phyloP scores from a whole-genome alignment of 768 basidiomycete genomes.

The Amanita brunnescens region DNA sequence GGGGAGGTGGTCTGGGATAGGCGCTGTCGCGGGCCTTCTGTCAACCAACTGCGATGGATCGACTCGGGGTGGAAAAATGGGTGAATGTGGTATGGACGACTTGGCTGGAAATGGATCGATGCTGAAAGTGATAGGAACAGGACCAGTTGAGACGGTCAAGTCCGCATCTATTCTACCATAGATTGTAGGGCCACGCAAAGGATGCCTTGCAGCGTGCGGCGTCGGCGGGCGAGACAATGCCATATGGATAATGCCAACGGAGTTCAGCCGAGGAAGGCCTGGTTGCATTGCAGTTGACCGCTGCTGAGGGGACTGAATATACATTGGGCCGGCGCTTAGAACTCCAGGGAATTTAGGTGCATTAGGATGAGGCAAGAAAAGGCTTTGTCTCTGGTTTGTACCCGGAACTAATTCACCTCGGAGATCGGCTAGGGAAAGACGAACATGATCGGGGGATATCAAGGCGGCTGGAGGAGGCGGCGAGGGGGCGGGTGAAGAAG shows the following conservation, averaged over 20 bases:
- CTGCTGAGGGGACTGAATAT: conserved; percentile 27
- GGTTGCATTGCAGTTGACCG: conserved; percentile 1
- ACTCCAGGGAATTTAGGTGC: conserved; percentile 31
- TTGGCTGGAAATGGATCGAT: conserved; percentile 32
- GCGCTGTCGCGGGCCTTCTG: neutral
- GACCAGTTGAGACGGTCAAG: conserved; percentile 37
- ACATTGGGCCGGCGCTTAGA: conserved; percentile 50
- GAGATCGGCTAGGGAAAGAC: conserved; percentile 24
- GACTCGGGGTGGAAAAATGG: neutral
- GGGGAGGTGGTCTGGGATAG: neutral
- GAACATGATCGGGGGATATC: conserved; percentile 14
- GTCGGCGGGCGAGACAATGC: conserved; percentile 17
- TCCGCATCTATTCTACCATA: conserved; percentile 52
- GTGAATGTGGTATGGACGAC: conserved; percentile 9
- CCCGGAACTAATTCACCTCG: conserved; percentile 20
- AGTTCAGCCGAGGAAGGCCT: conserved; percentile 2
- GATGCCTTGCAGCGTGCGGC: conserved; percentile 11
- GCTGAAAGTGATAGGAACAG: conserved; percentile 55
- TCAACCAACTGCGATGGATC: neutral
- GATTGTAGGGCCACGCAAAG: conserved; percentile 39
- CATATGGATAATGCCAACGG: conserved; percentile 21
- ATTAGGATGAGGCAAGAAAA: conserved; percentile 39
- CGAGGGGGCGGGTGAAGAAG: conserved; percentile 8
- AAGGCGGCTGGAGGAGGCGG: conserved; percentile 8
- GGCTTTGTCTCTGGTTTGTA: conserved; percentile 25